Conservation (phyloP, 148 eudicot genomes). For the Camellia japonica region DNA sequence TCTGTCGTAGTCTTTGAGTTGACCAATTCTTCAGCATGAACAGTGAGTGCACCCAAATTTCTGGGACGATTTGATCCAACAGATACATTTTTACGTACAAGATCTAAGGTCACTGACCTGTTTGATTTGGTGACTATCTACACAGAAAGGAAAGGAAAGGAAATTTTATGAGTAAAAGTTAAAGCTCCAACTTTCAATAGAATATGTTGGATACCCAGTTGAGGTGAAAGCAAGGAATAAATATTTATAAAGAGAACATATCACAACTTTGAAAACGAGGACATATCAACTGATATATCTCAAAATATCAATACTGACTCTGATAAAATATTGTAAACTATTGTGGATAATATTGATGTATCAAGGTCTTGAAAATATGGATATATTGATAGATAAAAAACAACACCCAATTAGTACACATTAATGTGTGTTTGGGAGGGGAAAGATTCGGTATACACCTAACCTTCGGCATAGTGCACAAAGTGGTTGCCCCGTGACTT, state of each 20-base stretch:
- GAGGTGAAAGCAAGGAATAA: background rate
- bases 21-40: constrained; percentile 79
- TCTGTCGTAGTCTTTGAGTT: constrained; percentile 75
- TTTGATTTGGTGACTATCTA: constrained; percentile 70
- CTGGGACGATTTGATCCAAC: constrained; percentile 35
- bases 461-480: too few relatives aligned
- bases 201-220: background rate
- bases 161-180: constrained; percentile 17
- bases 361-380: background rate
- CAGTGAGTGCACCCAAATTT: constrained; percentile 60
- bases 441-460: too few relatives aligned
- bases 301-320: background rate
- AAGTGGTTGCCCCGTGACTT: too few relatives aligned
- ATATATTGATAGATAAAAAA: background rate
- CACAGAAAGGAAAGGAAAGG: constrained; percentile 22
- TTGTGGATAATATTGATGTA: background rate
- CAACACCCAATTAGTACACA: too few relatives aligned
- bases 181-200: constrained; percentile 2
- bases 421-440: too few relatives aligned
- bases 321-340: background rate
- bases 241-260: background rate
- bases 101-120: constrained; percentile 58
- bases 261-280: background rate
- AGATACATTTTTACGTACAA: constrained; percentile 47
- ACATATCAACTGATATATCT: too few relatives aligned